phyloP scores from a whole-genome alignment of 78 protist genomes.

The Bodo saltans region DNA sequence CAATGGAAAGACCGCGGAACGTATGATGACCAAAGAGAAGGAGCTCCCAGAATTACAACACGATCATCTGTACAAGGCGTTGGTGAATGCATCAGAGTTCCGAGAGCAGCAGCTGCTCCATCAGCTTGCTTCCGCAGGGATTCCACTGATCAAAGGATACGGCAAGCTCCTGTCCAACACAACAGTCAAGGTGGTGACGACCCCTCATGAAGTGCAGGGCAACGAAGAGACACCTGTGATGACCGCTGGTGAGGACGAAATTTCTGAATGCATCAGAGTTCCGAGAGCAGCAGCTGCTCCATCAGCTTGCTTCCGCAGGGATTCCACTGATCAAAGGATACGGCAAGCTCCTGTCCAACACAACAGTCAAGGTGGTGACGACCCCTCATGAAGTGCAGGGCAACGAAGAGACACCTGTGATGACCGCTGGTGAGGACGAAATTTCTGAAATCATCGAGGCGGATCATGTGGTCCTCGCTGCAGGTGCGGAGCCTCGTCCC shows the following conservation, averaged over 20 bases:
- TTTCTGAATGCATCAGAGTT: not conserved
- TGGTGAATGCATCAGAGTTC: not conserved
- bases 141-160: not conserved
- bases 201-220: not conserved
- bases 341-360: too few species aligned
- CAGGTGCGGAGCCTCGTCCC: conserved; percentile 11
- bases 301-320: not conserved
- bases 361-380: too few species aligned
- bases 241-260: not conserved
- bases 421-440: too few species aligned
- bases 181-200: too few species aligned
- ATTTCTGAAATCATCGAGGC: not conserved
- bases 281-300: not conserved
- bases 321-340: not conserved
- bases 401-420: not conserved
- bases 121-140: not conserved
- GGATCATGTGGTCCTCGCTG: conserved; percentile 19
- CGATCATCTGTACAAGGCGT: not conserved
- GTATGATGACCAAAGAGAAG: not conserved
- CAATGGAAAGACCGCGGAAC: not conserved
- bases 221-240: not conserved
- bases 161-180: too few species aligned
- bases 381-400: not conserved
- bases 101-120: not conserved
- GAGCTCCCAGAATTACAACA: not conserved